Percentiles rank a stretch among this genome's conserved stretches.
phyloP scores from a whole-genome alignment of 352 stramenopile species.

The Thalassiosira livingstoniorum region DNA sequence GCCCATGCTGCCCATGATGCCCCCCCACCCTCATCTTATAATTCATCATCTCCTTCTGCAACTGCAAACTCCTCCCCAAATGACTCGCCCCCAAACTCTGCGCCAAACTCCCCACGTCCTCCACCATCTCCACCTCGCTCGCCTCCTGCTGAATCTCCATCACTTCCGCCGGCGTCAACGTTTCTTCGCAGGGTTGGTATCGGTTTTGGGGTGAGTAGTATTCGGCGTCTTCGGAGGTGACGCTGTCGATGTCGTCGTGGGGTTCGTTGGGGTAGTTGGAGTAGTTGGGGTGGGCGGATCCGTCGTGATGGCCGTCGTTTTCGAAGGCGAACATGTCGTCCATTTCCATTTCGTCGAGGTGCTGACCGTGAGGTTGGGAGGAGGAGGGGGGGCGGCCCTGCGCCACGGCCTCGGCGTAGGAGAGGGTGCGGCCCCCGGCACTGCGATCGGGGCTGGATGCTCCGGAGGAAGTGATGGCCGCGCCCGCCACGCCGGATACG shows the following conservation, averaged over 20 bases:
- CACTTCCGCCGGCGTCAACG: conserved; percentile 67
- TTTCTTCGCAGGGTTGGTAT: conserved; percentile 70
- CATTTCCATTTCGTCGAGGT: conserved; percentile 83
- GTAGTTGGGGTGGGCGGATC: conserved; percentile 10
- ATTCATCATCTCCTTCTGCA: conserved; percentile 71
- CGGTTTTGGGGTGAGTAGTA: conserved; percentile 55
- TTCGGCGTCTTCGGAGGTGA: conserved; percentile 57
- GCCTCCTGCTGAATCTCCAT: conserved; percentile 61
- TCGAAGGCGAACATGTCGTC: conserved; percentile 76
- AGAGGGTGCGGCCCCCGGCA: not conserved
- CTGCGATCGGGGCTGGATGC: not conserved
- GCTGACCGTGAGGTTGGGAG: not conserved
- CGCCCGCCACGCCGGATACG: not conserved
- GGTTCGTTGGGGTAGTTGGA: conserved; percentile 32
- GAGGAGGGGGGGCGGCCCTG: not conserved
- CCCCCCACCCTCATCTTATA: conserved; percentile 22
- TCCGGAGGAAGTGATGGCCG: not conserved
- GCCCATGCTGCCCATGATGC: conserved; percentile 15
- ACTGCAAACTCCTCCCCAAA: conserved; percentile 72
- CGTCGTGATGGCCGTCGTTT: conserved; percentile 44
- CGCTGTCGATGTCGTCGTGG: conserved; percentile 52
- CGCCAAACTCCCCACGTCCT: conserved; percentile 80
- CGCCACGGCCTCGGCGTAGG: too few species aligned
- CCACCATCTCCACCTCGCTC: conserved; percentile 81
- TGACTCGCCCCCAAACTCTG: conserved; percentile 82